These are phyloP conservation scores for Xylaria bambusicola DNA, from an alignment of 495 filamentous ascomycete species.

Conservation along the genomic window DNA sequence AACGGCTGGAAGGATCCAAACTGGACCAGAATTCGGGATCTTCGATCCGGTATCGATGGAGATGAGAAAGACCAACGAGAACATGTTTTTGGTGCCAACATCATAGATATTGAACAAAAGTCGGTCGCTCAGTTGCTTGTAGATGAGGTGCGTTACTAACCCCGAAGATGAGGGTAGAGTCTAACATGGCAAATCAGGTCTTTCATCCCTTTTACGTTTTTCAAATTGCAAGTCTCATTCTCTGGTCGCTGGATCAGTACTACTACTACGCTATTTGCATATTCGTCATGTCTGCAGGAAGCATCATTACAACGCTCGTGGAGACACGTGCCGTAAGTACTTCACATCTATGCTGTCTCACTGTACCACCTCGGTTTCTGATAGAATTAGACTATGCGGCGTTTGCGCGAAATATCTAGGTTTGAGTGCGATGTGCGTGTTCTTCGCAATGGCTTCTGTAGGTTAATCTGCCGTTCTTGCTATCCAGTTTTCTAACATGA, in stretches of 20 bases:
- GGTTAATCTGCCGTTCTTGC: conserved; percentile 33
- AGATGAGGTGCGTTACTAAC: conserved; percentile 70
- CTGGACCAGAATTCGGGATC: conserved; percentile 75
- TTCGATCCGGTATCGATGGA: conserved; percentile 83
- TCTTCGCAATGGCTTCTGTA: conserved; percentile 91
- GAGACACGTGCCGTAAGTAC: conserved; percentile 79
- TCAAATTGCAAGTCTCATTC: conserved; percentile 88
- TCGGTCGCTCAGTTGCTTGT: conserved; percentile 77
- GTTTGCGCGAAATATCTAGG: conserved; percentile 85
- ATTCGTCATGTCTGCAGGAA: conserved; percentile 89
- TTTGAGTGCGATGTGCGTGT: conserved; percentile 96
- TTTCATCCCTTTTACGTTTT: conserved; percentile 99
- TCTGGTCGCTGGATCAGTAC: conserved; percentile 95
- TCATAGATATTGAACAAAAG: conserved; percentile 91
- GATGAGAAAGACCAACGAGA: conserved; percentile 85
- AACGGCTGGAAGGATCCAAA: conserved; percentile 91
- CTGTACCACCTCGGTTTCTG: conserved; percentile 10
- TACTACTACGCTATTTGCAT: conserved; percentile 98
- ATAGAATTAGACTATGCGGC: conserved; percentile 72
- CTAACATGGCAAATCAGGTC: conserved; percentile 53
- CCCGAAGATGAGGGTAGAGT: background rate
- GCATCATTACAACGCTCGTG: conserved; percentile 83
- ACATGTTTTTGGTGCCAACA: conserved; percentile 82
- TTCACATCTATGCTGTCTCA: conserved; percentile 14
- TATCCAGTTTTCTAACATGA: conserved; percentile 34